Base-by-base conservation (phyloP, 805 yeast genomes). In the Teunomyces barrocoloradensis region DNA sequence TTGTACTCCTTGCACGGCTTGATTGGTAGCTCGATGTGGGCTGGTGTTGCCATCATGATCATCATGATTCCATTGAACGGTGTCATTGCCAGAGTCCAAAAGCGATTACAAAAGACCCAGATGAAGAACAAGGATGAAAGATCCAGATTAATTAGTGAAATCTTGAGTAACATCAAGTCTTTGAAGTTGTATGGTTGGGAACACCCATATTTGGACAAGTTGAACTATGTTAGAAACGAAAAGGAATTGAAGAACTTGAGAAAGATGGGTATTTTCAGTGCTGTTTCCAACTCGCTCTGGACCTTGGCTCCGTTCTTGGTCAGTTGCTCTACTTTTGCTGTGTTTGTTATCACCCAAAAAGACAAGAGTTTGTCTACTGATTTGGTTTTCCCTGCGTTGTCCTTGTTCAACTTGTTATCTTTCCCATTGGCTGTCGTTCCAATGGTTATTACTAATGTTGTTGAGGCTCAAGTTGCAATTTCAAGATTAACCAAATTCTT, bases 131-230 rank as follows among this genome's bases (percentile, higher is more conserved):
- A 94, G 65, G 99, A 94, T 69, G 87, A 85, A 64, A 84, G 99
- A 73, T 87, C 97, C 9, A 82, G 97, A 55, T 73, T 91, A 38
- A 86, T 89, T 46, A 83, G 89, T 51, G 97, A 92, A 64, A 87
- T 92, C 47, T 75, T 92, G 64, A 89, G 88, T 64, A 92, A 91
- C 60, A 89, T 94, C 65, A 92, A 90, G 70, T 89, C 97, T 10
- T 75, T 94, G 63, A 94, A 94, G 65, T 76, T 95, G 43, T 94
- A 94, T 61, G 96, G 95, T 2, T 94, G 99, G 99, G 99, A 94
- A 69, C 71, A 64, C 28, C 96, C 98, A 3, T 90, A 89, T 63
- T 79, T 81, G 59, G 78, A 75, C 25, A 86, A 85, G 57, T 74
- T 95, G 48, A 80, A 81, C 53, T 71, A 82, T 59, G 96, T 92